Percentiles rank a stretch among this genome's conserved stretches.
Evolutionary conservation across 164 flowering plant genomes (phyloP).

Genomic region (Liquidambar formosana): DNA sequence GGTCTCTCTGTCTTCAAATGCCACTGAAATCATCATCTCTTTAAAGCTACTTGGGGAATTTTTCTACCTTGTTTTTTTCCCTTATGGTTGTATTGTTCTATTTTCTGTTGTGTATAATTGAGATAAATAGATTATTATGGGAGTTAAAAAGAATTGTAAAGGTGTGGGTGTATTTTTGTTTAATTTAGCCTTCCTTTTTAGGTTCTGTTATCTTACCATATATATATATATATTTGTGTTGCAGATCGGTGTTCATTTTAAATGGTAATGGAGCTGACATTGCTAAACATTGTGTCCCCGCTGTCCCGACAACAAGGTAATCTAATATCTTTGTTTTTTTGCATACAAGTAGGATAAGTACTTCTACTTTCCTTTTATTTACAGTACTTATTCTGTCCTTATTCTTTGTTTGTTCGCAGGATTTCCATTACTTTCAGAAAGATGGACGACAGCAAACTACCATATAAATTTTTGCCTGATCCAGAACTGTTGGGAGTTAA

Average conservation of each 20-base stretch:
- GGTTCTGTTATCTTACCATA: background rate
- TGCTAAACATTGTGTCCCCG: conserved; percentile 63
- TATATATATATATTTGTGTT: too few species aligned
- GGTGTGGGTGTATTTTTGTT: too few species aligned
- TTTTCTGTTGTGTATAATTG: background rate
- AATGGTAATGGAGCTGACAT: conserved; percentile 60
- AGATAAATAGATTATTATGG: too few species aligned
- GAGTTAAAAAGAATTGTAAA: too few species aligned
- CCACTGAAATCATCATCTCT: too few species aligned
- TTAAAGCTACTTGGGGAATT: too few species aligned
- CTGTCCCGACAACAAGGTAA: conserved; percentile 54
- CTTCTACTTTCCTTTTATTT: background rate
- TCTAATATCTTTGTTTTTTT: background rate
- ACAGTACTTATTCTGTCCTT: background rate
- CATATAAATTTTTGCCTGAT: conserved; percentile 36
- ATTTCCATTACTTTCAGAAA: conserved; percentile 56
- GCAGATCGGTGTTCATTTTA: conserved; percentile 58
- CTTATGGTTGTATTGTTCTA: background rate
- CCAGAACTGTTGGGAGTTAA: conserved; percentile 37
- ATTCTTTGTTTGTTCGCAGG: conserved; percentile 15
- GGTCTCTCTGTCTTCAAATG: too few species aligned
- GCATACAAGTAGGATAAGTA: background rate
- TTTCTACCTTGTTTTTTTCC: background rate
- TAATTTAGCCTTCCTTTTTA: too few species aligned
- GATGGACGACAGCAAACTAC: conserved; percentile 48